Conservation (phyloP, 23 red algal species). For the Gracilariopsis chorda region DNA sequence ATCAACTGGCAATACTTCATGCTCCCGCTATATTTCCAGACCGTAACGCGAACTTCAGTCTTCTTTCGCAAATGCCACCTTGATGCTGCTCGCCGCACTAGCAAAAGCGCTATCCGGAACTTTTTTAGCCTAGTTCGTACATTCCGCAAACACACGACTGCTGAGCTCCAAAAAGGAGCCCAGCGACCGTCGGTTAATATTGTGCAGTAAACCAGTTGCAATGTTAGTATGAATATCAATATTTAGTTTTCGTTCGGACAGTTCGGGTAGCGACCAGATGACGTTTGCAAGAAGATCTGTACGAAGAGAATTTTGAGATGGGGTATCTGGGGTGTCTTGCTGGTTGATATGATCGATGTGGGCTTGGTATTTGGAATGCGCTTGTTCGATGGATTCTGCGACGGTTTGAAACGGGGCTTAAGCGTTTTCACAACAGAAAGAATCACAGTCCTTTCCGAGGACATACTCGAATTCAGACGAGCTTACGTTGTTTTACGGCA, state of each 20-base stretch:
- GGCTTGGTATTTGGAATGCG: constrained; percentile 62
- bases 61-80: constrained; percentile 1
- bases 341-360: constrained; percentile 85
- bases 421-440: constrained; percentile 80
- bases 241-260: constrained; percentile 59
- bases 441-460: constrained; percentile 70
- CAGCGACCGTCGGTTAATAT: constrained; percentile 80
- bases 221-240: constrained; percentile 97
- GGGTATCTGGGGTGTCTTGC: constrained; percentile 1
- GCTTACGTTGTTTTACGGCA: not conserved
- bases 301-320: not conserved
- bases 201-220: constrained; percentile 88
- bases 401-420: constrained; percentile 84
- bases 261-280: constrained; percentile 76
- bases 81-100: not conserved
- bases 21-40: not conserved
- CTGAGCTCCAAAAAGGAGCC: constrained; percentile 91
- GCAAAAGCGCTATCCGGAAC: constrained; percentile 21
- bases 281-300: constrained; percentile 57
- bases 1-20: constrained; percentile 15
- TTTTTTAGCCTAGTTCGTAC: constrained; percentile 24
- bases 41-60: constrained; percentile 19
- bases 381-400: constrained; percentile 84
- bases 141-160: constrained; percentile 68
- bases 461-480: constrained; percentile 5